Evolutionary conservation across 169 alveolate species (phyloP).

Genomic region (Cystoisospora suis): DNA sequence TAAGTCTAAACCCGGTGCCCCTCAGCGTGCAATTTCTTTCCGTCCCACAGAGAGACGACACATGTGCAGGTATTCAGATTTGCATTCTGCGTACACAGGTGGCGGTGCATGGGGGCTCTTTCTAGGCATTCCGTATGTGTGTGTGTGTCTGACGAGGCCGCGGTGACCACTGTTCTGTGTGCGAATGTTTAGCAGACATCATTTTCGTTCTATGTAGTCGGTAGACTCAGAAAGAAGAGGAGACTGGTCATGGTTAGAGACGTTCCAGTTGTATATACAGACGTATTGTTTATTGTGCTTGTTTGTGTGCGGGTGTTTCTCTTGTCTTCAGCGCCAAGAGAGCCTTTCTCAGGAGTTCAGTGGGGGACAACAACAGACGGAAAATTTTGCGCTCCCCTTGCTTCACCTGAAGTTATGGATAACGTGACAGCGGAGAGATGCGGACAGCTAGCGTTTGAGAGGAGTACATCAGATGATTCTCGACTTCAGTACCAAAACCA

Average conservation of each 20-base stretch:
- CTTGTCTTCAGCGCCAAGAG: slow-evolving; percentile 57
- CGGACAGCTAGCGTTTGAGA: slow-evolving; percentile 50
- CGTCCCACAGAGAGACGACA: not conserved
- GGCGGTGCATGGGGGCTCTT: no score
- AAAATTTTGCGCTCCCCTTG: slow-evolving; percentile 41
- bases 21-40: not conserved
- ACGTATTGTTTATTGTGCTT: not conserved
- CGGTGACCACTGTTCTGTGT: not conserved
- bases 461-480: slow-evolving; percentile 50
- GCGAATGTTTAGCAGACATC: not conserved
- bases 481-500: slow-evolving; percentile 9
- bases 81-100: not conserved
- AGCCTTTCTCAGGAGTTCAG: slow-evolving; percentile 46
- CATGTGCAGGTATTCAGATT: not conserved
- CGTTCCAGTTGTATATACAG: no score
- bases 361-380: slow-evolving; percentile 35
- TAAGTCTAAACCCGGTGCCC: slow-evolving; percentile 37
- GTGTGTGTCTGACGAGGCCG: no score
- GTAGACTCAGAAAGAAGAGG: no score
- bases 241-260: no score
- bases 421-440: slow-evolving; percentile 55
- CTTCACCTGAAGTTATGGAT: not conserved
- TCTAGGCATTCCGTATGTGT: no score
- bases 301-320: not conserved
- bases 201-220: no score